Evolutionary conservation across 371 early-diverging fungal species (phyloP), one percentile per base, ranked within the genome.

Genomic region (Mucor indicus): DNA sequence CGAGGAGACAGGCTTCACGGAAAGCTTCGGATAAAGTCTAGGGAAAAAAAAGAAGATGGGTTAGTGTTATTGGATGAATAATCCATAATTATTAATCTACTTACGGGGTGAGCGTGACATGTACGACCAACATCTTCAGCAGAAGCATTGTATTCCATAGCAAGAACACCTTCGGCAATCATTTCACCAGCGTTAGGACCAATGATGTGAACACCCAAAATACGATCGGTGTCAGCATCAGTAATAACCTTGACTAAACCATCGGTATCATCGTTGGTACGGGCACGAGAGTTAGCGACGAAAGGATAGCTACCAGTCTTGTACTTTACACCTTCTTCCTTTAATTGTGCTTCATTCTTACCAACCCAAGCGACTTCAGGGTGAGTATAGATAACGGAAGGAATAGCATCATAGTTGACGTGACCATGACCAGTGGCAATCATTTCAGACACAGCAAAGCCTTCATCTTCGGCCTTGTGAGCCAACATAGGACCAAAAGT

Each of bases 331-430:
- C 92, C 93, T 46, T 78, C 76, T 60, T 83, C 84, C 81, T 95
- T 95, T 50, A 92, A 70, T 65, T 94, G 85, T 55, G 91, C 86
- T 77, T 98, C 98, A 57, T 86, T 93, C 83, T 91, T 86, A 53
- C 98, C 98, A 58, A 92, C 93, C 96, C 98, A 98, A 37, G 98
- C 97, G 31, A 96, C 97, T 80, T 98, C 98, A 25, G 98, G 98
- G 60, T 89, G 92, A 46, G 98, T 98, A 83, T 98, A 98, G 65
- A 98, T 92, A 44, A 98, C 98, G 15, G 94, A 93, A 33, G 98
- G 98, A 62, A 98, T 92, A 38, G 87, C 93, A 67, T 91, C 85
- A 73, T 98, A 98, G 91, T 98, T 96, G 80, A 98, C 96, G 72
- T 96, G 96, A 51, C 71, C 97, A 67, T 92, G 88, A 36, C 95